These are phyloP conservation scores for Candida caryicola DNA, from an alignment of 805 yeast genomes.

Conservation along the genomic window DNA sequence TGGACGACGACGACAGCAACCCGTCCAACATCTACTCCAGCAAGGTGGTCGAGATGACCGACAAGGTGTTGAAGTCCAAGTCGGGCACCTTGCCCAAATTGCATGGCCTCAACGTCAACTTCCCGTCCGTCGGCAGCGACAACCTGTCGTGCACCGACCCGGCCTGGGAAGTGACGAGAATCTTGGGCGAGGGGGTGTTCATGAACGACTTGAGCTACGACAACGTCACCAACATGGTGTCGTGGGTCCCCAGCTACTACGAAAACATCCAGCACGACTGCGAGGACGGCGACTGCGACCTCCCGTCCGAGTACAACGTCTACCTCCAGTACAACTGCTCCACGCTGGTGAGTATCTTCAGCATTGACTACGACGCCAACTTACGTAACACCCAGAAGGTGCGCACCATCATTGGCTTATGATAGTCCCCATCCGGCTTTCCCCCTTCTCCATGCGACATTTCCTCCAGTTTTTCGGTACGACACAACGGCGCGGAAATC, in stretches of 20 bases:
- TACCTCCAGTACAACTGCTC: conserved; percentile 29
- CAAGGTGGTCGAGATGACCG: conserved; percentile 23
- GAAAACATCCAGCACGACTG: conserved; percentile 11
- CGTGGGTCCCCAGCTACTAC: conserved; percentile 12
- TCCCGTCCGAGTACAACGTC: conserved; percentile 13
- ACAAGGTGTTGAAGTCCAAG: conserved; percentile 12
- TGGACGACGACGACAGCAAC: conserved; percentile 16
- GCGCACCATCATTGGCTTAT: background rate
- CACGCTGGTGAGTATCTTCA: conserved; percentile 45
- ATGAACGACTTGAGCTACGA: conserved; percentile 9
- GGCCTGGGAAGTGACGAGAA: conserved; percentile 10
- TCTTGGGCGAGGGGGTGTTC: conserved; percentile 12
- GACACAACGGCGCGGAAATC: background rate
- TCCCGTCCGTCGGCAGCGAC: conserved; percentile 16
- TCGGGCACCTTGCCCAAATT: conserved; percentile 16
- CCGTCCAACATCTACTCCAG: conserved; percentile 26
- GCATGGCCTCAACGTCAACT: conserved; percentile 25
- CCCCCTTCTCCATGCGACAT: background rate
- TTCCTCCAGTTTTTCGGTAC: background rate
- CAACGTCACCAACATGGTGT: conserved; percentile 4
- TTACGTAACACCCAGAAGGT: conserved; percentile 15
- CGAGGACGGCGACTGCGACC: conserved; percentile 11
- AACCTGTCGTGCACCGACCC: conserved; percentile 24
- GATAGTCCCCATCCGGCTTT: background rate
- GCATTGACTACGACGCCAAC: conserved; percentile 46